Conservation (phyloP, 805 yeast species). For the Dipodascopsis uninucleata region DNA sequence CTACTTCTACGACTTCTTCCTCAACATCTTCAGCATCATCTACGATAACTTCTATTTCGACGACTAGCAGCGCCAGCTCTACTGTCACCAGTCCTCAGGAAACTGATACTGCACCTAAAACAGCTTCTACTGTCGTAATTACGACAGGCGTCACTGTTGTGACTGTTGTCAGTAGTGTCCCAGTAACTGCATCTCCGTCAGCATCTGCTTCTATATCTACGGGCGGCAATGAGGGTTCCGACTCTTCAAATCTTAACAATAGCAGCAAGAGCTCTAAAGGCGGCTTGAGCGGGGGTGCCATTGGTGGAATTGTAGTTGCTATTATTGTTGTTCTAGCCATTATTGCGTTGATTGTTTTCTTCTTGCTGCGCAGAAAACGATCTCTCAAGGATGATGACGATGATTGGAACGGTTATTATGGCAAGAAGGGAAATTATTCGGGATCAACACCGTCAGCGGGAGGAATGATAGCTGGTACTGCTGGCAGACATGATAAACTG, state of each 20-base stretch:
- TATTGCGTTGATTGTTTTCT: conserved; percentile 41
- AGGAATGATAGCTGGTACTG: conserved; percentile 1
- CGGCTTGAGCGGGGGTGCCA: conserved; percentile 46
- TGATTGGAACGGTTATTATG: conserved; percentile 20
- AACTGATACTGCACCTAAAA: not conserved
- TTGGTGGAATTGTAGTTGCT: conserved; percentile 61
- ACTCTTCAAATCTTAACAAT: conserved; percentile 18
- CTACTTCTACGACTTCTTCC: conserved; percentile 35
- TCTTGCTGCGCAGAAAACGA: conserved; percentile 45
- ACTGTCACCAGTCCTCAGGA: not conserved
- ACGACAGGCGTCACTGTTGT: not conserved
- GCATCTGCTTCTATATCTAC: conserved; percentile 32
- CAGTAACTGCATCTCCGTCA: conserved; percentile 6
- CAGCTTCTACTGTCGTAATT: conserved; percentile 28
- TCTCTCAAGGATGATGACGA: conserved; percentile 41
- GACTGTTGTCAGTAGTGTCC: conserved; percentile 7
- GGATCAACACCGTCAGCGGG: not conserved
- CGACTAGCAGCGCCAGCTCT: conserved; percentile 28
- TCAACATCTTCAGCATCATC: conserved; percentile 32
- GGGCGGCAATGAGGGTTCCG: conserved; percentile 32
- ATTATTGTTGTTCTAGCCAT: conserved; percentile 45
- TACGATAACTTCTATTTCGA: conserved; percentile 23
- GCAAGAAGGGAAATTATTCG: conserved; percentile 1
- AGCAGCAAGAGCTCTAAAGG: conserved; percentile 27
- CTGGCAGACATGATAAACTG: not conserved